Base-by-base conservation (phyloP, 2,329 filamentous ascomycete species). In the Claviceps arundinis region DNA sequence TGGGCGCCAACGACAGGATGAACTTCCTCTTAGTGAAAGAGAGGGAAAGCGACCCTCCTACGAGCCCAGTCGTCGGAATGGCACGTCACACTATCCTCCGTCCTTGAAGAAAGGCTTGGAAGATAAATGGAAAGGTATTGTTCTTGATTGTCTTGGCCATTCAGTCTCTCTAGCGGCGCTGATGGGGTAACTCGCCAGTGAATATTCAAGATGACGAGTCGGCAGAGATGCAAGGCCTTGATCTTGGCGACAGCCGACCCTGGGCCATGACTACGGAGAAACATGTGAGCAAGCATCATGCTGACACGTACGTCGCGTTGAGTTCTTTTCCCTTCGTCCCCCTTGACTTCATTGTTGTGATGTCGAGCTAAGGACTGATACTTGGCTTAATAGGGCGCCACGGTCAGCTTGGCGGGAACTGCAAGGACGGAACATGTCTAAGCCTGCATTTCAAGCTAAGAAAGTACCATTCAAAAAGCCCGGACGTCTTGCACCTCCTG, bases 171-270 rank as follows among this genome's bases (percentile, higher is more conserved):
- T 5, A 14, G 22, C 11, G 5, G 11, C 2, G 2, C 22, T 37
- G 16, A 14, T 49, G 56, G 22, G 57, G 44, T 3, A 14, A 19
- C 2, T 34, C 14, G 3, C 24, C 40, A 62, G 60, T 54, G 2
- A 26, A 51, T 16, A 56, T 61, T 13, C 22, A 54, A 3, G 60
- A 62, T 19, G 57, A 58, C 19, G 60, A 62, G 24, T 54, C 60
- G 2, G 50, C 54, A 13, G 55, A 60, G 45, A 56, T 61, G 47
- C 41, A 59, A 37, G 60, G 60, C 16, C 55, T 62, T 0, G 44
- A 50, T 7, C 19, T 55, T n/a, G 56, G 51, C 3, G 56, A 59
- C 14, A 50, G 52, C 9, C 55, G 60, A 3, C 60, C 59, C 13
- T 61, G 57, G 56, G 60, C 60, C 1, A 58, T 51, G 16, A 47